These are phyloP conservation scores for Diaporthe longicolla DNA, from an alignment of 2,329 filamentous ascomycete species.

Conservation along the genomic window DNA sequence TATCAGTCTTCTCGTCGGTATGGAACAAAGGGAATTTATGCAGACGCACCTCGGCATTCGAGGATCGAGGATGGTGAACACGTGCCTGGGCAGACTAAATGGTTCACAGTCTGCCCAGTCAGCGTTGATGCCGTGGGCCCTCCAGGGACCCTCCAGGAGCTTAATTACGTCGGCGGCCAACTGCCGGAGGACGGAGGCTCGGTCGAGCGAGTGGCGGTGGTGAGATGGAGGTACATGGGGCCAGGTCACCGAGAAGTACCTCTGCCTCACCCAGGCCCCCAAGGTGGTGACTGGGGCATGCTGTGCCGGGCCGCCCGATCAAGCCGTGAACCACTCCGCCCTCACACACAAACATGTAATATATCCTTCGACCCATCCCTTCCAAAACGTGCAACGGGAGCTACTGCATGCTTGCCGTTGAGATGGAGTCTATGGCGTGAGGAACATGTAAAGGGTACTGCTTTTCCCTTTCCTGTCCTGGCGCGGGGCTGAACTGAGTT, in stretches of 20 bases:
- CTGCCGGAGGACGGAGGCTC: background rate
- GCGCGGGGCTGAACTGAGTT: constrained; percentile 1
- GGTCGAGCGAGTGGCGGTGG: constrained; percentile 10
- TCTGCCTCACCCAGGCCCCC: background rate
- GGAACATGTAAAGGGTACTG: background rate
- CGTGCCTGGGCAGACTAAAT: background rate
- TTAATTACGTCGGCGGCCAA: background rate
- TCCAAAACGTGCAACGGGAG: constrained; percentile 27
- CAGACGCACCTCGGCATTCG: background rate
- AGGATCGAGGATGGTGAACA: background rate
- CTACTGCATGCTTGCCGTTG: constrained; percentile 22
- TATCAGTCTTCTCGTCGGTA: background rate
- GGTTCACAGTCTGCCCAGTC: background rate
- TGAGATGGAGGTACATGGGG: constrained; percentile 17
- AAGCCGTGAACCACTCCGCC: background rate
- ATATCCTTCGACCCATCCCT: constrained; percentile 6
- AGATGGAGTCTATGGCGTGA: background rate
- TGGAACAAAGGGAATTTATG: background rate
- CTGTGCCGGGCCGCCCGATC: too few species aligned
- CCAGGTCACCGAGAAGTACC: constrained; percentile 20
- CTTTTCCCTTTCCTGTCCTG: background rate
- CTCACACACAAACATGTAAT: background rate
- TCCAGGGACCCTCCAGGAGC: background rate
- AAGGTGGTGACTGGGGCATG: background rate
- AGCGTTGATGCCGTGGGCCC: background rate